Evolutionary conservation across 2,329 filamentous ascomycete species (phyloP).

Genomic region (Xylaria sp.): DNA sequence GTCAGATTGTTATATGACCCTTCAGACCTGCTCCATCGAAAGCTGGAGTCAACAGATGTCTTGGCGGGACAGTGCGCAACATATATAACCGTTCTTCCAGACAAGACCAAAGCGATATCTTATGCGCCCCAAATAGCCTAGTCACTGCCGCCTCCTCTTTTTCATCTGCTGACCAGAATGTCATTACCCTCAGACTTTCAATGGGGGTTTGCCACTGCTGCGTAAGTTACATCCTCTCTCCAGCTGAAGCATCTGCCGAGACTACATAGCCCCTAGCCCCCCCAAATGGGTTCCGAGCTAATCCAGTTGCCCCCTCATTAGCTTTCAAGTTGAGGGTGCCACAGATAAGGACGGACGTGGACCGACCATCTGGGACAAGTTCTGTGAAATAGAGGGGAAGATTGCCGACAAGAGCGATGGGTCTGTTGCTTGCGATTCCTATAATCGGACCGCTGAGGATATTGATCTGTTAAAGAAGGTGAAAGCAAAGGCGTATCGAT

Average conservation of each 20-base stretch:
- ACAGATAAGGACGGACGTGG: slow-evolving; percentile 79
- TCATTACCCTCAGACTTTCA: slow-evolving; percentile 75
- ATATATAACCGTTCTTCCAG: slow-evolving; percentile 48
- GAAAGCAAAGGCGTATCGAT: slow-evolving; percentile 81
- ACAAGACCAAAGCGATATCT: slow-evolving; percentile 43
- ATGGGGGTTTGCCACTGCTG: slow-evolving; percentile 84
- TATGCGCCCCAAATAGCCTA: slow-evolving; percentile 40
- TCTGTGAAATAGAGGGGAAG: slow-evolving; percentile 83
- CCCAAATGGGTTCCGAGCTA: slow-evolving; percentile 23
- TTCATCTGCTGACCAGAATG: slow-evolving; percentile 53
- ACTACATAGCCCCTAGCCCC: background rate
- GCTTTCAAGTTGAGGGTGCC: slow-evolving; percentile 89
- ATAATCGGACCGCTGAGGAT: slow-evolving; percentile 81
- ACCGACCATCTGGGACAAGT: slow-evolving; percentile 90
- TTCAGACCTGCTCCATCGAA: slow-evolving; percentile 30
- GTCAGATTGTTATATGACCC: slow-evolving; percentile 23
- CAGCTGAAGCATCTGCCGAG: slow-evolving; percentile 11
- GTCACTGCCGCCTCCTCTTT: slow-evolving; percentile 34
- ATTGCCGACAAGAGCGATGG: slow-evolving; percentile 82
- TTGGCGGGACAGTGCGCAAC: slow-evolving; percentile 41
- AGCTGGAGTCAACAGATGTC: slow-evolving; percentile 33
- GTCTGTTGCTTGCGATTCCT: slow-evolving; percentile 85
- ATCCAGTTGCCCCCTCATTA: slow-evolving; percentile 52
- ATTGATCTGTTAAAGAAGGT: slow-evolving; percentile 80
- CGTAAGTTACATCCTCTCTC: slow-evolving; percentile 58